Base-by-base conservation (phyloP, 352 stramenopile species). In the Saprolegnia diclina region DNA sequence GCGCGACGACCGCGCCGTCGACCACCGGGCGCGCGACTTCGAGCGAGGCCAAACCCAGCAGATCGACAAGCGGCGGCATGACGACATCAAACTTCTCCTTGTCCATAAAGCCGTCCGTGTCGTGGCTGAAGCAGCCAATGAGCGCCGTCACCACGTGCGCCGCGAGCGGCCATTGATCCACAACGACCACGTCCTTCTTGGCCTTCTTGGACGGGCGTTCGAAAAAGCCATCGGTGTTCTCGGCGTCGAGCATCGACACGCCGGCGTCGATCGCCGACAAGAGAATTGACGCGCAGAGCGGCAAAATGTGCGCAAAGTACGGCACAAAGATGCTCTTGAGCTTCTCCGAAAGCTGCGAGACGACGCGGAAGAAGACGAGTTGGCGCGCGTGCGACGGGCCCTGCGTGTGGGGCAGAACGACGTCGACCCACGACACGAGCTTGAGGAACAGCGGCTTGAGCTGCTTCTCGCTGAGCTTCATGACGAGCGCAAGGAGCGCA, bases 391-490 rank as follows among this genome's bases (percentile, higher is more conserved):
- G 53, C 13, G 24, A 56, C 9, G 71, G 53, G 9, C 9, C 67
- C 38, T 69, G n/a, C 6, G 79, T 75, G 7, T 81, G 73, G 10
- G 65, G 56, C 18, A 67, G 45, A 19, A 76, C 55, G 26, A 77
- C 73, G 61, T 91, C 81, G 0, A 80, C 76, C 87, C 88, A 96
- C 74, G 92, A 83, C 19, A 72, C 72, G 53, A 95, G 72, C 71
- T 95, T 94, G 32, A 96, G 67, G 70, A 96, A 94, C 29, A 96
- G 72, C 59, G 89, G 89, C 74, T 94, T 94, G 46, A 94, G 77
- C 74, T 95, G 88, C 74, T 94, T 95, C 64, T 96, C 89, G 69
- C 83, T 95, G 29, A 96, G 67, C 57, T 94, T 91, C 26, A 96
- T 65, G 9, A 96, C 79, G 55, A 96, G 92, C 57, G 90, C 77